Percentiles rank a stretch among this genome's conserved stretches.
These are phyloP conservation scores for Quercus wislizeni DNA, from an alignment of 306 rosid genomes.

Conservation along the genomic window DNA sequence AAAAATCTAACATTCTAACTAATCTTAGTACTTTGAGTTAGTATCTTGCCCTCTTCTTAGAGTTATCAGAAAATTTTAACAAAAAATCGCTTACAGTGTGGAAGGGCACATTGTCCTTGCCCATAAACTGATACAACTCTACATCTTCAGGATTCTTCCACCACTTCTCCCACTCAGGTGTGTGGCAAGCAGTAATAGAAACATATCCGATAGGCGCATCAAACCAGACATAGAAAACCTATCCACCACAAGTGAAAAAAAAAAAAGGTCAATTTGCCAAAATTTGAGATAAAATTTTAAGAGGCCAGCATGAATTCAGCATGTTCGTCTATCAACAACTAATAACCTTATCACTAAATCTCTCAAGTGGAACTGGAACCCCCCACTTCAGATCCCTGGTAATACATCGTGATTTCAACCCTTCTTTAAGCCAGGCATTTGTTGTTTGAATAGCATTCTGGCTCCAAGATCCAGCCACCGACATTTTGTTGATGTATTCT, in stretches of 20 bases:
- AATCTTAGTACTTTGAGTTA: background rate
- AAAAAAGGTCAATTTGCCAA: background rate
- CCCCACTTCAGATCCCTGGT: conserved; percentile 99
- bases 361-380: conserved; percentile 95
- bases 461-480: conserved; percentile 87
- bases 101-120: conserved; percentile 98
- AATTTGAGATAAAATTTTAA: background rate
- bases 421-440: conserved; percentile 87
- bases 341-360: conserved; percentile 74
- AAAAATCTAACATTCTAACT: background rate
- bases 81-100: conserved; percentile 67
- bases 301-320: background rate
- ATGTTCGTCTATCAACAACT: background rate
- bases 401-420: conserved; percentile 81
- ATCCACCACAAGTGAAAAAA: conserved; percentile 5
- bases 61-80: background rate
- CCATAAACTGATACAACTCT: conserved; percentile 94
- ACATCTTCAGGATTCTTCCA: conserved; percentile 97
- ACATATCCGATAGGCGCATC: conserved; percentile 97
- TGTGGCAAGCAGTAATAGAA: conserved; percentile 89
- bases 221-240: conserved; percentile 99
- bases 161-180: conserved; percentile 93
- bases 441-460: conserved; percentile 93
- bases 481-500: conserved; percentile 63
- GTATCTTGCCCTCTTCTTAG: background rate